Conservation (phyloP, 768 basidiomycete genomes). For the Porpolomopsis calyptriformis region DNA sequence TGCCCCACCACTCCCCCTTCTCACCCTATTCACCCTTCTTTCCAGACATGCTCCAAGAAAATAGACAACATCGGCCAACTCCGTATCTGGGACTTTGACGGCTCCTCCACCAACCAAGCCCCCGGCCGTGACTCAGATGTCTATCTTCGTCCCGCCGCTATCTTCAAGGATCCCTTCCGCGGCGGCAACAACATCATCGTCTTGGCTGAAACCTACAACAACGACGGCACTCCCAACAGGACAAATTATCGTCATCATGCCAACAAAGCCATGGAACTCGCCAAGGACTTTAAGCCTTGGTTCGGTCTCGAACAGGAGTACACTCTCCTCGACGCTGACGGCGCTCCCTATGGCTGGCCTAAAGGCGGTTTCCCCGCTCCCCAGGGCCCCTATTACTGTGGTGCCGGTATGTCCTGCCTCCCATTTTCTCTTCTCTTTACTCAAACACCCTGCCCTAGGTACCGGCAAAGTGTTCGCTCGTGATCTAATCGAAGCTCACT, state of each 20-base stretch:
- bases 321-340: slow-evolving; percentile 92
- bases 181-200: slow-evolving; percentile 97
- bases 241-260: slow-evolving; percentile 94
- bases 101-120: slow-evolving; percentile 95
- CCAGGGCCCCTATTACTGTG: slow-evolving; percentile 99
- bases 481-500: slow-evolving; percentile 98
- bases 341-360: slow-evolving; percentile 89
- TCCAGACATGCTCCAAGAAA: slow-evolving; percentile 76
- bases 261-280: slow-evolving; percentile 91
- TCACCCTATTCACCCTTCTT: slow-evolving; percentile 6
- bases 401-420: slow-evolving; percentile 62
- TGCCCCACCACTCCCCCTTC: slow-evolving; percentile 11
- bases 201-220: slow-evolving; percentile 97
- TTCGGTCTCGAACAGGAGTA: slow-evolving; percentile 99
- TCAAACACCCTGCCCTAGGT: slow-evolving; percentile 37
- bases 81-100: slow-evolving; percentile 99
- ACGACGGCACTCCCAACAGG: slow-evolving; percentile 93
- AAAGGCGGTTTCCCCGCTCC: slow-evolving; percentile 99
- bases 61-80: slow-evolving; percentile 83
- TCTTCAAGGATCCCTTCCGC: slow-evolving; percentile 99
- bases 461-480: slow-evolving; percentile 97
- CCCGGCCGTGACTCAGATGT: slow-evolving; percentile 94
- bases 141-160: slow-evolving; percentile 92
- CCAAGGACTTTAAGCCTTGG: slow-evolving; percentile 77
- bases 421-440: slow-evolving; percentile 3